Conservation (phyloP, 1,284 basidiomycete species). For the Trichosporon coremiiforme region DNA sequence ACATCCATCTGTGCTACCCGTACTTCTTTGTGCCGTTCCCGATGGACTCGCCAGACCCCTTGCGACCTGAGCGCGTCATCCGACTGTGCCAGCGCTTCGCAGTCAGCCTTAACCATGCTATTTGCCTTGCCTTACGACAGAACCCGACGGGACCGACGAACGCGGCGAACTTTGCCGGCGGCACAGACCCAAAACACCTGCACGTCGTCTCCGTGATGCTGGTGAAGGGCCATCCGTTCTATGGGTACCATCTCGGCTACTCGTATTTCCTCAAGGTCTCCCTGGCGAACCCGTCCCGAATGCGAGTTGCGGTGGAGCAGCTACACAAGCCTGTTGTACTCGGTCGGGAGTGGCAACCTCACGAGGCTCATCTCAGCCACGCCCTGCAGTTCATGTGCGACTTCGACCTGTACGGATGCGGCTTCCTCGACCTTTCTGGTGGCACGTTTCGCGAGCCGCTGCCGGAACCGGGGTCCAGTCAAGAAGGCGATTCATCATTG, state of each 20-base stretch:
- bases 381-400: constrained; percentile 93
- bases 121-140: constrained; percentile 53
- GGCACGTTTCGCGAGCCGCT: constrained; percentile 60
- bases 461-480: constrained; percentile 46
- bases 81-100: constrained; percentile 53
- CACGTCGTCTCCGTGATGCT: constrained; percentile 69
- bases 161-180: constrained; percentile 41
- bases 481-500: neutral
- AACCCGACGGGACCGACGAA: constrained; percentile 41
- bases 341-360: constrained; percentile 72
- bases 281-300: constrained; percentile 69
- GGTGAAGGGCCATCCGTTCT: constrained; percentile 94
- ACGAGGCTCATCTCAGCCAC: constrained; percentile 88
- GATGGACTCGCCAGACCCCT: constrained; percentile 55
- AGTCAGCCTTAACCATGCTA: constrained; percentile 53
- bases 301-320: constrained; percentile 71
- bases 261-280: constrained; percentile 87
- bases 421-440: constrained; percentile 70
- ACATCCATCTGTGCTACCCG: constrained; percentile 74
- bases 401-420: constrained; percentile 93
- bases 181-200: constrained; percentile 52
- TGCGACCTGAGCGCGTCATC: constrained; percentile 54
- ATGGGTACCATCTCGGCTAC: constrained; percentile 87
- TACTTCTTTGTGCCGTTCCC: constrained; percentile 63
- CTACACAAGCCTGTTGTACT: constrained; percentile 79